phyloP scores from a whole-genome alignment of 2,329 filamentous ascomycete genomes.

The Curvularia hawaiiensis region DNA sequence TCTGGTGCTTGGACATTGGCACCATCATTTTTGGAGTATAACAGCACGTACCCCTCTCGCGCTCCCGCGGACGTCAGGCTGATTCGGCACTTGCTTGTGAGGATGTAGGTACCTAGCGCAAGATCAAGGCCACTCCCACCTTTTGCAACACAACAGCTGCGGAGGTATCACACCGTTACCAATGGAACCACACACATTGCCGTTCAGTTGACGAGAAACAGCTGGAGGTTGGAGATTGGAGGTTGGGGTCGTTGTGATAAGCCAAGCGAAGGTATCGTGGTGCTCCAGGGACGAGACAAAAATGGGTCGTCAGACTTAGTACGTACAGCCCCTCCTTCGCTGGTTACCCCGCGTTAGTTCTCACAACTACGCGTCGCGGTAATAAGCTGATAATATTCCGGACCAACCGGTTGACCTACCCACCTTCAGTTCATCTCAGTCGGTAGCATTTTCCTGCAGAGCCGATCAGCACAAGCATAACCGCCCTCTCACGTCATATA shows the following conservation, averaged over 20 bases:
- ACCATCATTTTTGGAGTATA: background rate
- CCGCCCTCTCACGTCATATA: background rate
- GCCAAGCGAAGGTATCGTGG: conserved; percentile 3
- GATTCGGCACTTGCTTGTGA: background rate
- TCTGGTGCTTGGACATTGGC: conserved; percentile 19
- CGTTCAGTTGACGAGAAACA: background rate
- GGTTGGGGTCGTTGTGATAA: conserved; percentile 10
- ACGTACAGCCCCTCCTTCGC: conserved; percentile 9
- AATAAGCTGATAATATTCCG: conserved; percentile 12
- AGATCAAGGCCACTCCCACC: background rate
- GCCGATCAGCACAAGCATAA: background rate
- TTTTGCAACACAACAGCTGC: background rate
- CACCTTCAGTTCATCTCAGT: background rate
- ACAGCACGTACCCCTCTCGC: conserved; percentile 20
- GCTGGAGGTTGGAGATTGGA: conserved; percentile 2
- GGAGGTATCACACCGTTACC: background rate
- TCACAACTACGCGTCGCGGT: conserved; percentile 2
- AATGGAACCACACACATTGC: background rate
- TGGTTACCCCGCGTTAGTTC: conserved; percentile 20
- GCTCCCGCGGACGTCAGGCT: background rate
- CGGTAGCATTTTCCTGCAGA: background rate
- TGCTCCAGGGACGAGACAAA: background rate
- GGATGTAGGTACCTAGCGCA: background rate
- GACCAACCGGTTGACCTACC: background rate
- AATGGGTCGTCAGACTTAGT: conserved; percentile 11